phyloP scores from a whole-genome alignment of 192 early-diverging fungal genomes.

The Podila clonocystis region DNA sequence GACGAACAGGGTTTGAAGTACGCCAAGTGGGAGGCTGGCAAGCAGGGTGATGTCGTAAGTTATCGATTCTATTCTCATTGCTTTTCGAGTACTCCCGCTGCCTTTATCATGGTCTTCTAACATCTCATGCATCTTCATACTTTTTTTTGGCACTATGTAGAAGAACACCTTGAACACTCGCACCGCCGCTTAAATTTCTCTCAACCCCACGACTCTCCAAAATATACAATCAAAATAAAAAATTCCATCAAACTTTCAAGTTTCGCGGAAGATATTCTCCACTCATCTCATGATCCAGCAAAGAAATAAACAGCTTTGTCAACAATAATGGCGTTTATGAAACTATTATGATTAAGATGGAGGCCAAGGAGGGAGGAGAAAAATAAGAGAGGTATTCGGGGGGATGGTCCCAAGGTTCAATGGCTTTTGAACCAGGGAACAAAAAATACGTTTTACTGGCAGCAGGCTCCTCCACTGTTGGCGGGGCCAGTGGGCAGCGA shows the following conservation, averaged over 20 bases:
- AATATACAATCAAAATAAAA: conserved; percentile 4
- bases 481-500: conserved; percentile 59
- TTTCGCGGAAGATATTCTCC: neutral
- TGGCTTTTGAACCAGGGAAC: conserved; percentile 4
- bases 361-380: neutral
- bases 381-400: conserved; percentile 7
- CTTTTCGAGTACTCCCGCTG: neutral
- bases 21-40: conserved; percentile 84
- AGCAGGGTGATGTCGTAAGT: conserved; percentile 82
- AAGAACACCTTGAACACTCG: conserved; percentile 43
- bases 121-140: neutral
- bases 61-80: neutral
- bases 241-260: neutral
- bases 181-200: conserved; percentile 26
- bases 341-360: conserved; percentile 1
- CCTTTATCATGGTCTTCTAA: neutral
- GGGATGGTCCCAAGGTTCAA: neutral
- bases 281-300: neutral
- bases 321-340: neutral
- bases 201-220: neutral
- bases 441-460: conserved; percentile 24
- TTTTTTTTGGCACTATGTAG: conserved; percentile 5
- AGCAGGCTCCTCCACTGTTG: conserved; percentile 48
- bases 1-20: conserved; percentile 81
- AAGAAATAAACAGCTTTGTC: conserved; percentile 1